Percentiles rank a stretch among this genome's conserved stretches.
These are phyloP conservation scores for Agaricales sp. DNA, from an alignment of 1,284 basidiomycete genomes.

Conservation along the genomic window DNA sequence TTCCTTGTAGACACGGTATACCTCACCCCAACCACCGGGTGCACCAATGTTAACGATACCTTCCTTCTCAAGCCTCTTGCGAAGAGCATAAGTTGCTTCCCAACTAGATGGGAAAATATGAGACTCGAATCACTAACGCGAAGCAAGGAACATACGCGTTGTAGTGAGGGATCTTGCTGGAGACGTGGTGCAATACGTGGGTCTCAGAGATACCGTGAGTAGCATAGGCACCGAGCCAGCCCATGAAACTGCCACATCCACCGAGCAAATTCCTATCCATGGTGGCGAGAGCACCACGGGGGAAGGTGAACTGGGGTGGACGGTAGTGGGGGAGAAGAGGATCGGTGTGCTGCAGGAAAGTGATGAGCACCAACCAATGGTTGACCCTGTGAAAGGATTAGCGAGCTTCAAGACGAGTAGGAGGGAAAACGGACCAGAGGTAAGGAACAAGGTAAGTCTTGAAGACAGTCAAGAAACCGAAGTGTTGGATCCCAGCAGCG, in stretches of 20 bases:
- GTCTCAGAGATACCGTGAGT: constrained; percentile 91
- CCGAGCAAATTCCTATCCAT: constrained; percentile 86
- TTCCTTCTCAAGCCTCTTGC: constrained; percentile 60
- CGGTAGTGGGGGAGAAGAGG: constrained; percentile 93
- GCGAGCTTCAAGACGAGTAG: constrained; percentile 20
- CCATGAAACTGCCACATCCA: constrained; percentile 63
- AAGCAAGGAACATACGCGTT: constrained; percentile 40
- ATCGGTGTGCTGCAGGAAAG: constrained; percentile 97
- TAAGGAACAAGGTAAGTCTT: constrained; percentile 84
- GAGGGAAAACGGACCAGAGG: constrained; percentile 49
- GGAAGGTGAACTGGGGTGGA: constrained; percentile 85
- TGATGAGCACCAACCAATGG: constrained; percentile 89
- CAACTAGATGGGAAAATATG: constrained; percentile 34
- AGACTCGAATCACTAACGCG: constrained; percentile 1
- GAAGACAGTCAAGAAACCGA: constrained; percentile 71
- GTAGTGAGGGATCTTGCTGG: constrained; percentile 92
- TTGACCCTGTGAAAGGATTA: constrained; percentile 39
- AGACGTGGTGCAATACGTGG: constrained; percentile 85
- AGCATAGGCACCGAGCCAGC: constrained; percentile 69
- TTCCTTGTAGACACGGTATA: constrained; percentile 62
- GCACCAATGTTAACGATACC: constrained; percentile 52
- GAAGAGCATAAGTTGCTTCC: constrained; percentile 89
- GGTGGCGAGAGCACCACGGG: constrained; percentile 90
- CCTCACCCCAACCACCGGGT: constrained; percentile 72
- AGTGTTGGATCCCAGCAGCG: constrained; percentile 46